These are phyloP conservation scores for Golubevia pallescens DNA, from an alignment of 1,284 basidiomycete species.

Conservation along the genomic window DNA sequence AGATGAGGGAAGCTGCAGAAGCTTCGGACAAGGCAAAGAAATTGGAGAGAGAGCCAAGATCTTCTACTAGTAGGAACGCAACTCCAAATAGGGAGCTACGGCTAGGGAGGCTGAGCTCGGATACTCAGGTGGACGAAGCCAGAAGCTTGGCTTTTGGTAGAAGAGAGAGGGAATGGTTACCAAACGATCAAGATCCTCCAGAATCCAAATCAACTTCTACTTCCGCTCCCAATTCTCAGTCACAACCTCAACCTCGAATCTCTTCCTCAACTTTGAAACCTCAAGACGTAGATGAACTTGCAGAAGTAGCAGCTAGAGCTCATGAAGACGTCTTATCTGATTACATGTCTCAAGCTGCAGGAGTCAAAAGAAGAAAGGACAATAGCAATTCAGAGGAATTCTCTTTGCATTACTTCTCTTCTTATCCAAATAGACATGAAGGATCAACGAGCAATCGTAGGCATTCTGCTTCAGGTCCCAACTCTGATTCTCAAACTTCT, in stretches of 20 bases:
- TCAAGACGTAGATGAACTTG: neutral
- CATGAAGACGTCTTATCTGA: neutral
- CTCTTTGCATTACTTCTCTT: neutral
- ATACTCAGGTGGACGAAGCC: conserved; percentile 21
- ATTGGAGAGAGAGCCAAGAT: too few species aligned
- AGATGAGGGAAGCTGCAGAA: too few species aligned
- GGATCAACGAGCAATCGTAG: neutral
- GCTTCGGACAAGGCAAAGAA: too few species aligned
- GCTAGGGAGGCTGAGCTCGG: conserved; percentile 2
- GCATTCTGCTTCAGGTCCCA: too few species aligned
- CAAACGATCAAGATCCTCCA: conserved; percentile 14
- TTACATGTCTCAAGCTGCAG: neutral
- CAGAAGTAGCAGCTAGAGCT: neutral
- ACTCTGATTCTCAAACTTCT: too few species aligned
- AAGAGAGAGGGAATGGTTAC: conserved; percentile 26
- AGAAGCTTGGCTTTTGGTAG: conserved; percentile 25
- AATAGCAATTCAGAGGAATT: neutral
- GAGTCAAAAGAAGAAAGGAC: neutral
- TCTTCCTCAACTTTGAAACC: neutral
- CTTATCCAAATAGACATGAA: neutral
- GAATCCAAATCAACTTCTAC: too few species aligned
- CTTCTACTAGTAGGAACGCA: too few species aligned
- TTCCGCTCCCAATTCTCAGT: too few species aligned
- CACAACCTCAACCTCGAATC: neutral
- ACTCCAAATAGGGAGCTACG: too few species aligned